These are phyloP conservation scores for Pezicula carpinea DNA, from an alignment of 2,329 filamentous ascomycete species.

Conservation along the genomic window DNA sequence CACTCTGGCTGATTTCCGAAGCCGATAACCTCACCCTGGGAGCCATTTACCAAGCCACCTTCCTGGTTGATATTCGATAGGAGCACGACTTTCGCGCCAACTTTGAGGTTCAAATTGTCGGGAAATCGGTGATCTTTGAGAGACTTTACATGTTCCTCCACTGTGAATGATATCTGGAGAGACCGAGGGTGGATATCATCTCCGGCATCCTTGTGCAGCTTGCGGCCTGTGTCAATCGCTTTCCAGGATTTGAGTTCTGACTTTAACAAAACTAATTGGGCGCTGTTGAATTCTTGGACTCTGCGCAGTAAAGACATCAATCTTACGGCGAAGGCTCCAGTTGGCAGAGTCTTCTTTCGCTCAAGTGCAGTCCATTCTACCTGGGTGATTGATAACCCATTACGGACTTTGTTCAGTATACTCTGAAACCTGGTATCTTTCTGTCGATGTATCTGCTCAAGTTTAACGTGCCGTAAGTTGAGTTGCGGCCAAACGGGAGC, in stretches of 20 bases:
- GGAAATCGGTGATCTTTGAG: slow-evolving; percentile 17
- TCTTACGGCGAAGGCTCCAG: slow-evolving; percentile 12
- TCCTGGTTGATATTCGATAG: slow-evolving; percentile 14
- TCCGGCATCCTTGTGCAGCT: neutral
- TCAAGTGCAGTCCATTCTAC: slow-evolving; percentile 21
- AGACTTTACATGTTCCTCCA: slow-evolving; percentile 7
- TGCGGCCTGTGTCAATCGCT: slow-evolving; percentile 10
- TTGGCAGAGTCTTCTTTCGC: slow-evolving; percentile 10
- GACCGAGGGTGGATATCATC: neutral
- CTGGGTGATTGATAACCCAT: slow-evolving; percentile 9
- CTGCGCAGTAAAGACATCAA: slow-evolving; percentile 17
- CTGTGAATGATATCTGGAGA: slow-evolving; percentile 4
- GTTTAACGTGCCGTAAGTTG: slow-evolving; percentile 16
- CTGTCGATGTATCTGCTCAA: slow-evolving; percentile 26
- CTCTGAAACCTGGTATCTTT: slow-evolving; percentile 20
- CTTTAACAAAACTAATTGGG: slow-evolving; percentile 9
- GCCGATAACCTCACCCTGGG: slow-evolving; percentile 20
- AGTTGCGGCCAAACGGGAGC: slow-evolving; percentile 20
- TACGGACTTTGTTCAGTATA: slow-evolving; percentile 23
- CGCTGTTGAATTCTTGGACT: slow-evolving; percentile 15
- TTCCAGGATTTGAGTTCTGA: slow-evolving; percentile 10
- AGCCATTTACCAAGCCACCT: slow-evolving; percentile 23
- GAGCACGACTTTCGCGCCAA: slow-evolving; percentile 24
- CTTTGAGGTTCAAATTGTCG: slow-evolving; percentile 13
- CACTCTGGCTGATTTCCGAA: slow-evolving; percentile 12